These are phyloP conservation scores for Candida pseudofarinosa DNA, from an alignment of 805 yeast species.

Conservation along the genomic window DNA sequence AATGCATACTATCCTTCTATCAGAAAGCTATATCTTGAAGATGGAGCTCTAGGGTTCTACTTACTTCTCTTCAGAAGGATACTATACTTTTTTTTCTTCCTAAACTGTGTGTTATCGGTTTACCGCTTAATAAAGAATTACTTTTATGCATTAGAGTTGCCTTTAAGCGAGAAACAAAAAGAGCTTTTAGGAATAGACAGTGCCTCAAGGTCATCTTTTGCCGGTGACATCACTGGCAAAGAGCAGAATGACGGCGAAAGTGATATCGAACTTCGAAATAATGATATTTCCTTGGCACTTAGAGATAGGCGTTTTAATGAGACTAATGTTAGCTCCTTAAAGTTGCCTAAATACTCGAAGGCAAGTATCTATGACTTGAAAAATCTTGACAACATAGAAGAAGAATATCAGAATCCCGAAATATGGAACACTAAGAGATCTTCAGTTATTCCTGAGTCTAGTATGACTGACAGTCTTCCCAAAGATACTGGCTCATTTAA, in stretches of 20 bases:
- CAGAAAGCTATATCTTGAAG: not conserved
- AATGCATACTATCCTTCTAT: slow-evolving; percentile 5
- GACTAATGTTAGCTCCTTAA: slow-evolving; percentile 7
- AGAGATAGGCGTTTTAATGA: slow-evolving; percentile 20
- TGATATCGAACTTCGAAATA: slow-evolving; percentile 9
- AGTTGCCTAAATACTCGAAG: slow-evolving; percentile 19
- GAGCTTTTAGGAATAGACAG: slow-evolving; percentile 34
- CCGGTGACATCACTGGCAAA: slow-evolving; percentile 15
- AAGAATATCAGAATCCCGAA: not conserved
- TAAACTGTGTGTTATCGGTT: slow-evolving; percentile 24
- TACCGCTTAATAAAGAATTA: slow-evolving; percentile 33
- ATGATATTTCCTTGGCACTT: slow-evolving; percentile 16
- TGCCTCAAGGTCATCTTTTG: not conserved
- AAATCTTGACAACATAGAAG: not conserved
- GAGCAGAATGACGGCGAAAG: not conserved
- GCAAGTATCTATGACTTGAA: not conserved
- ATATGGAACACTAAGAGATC: not conserved
- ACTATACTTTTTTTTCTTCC: slow-evolving; percentile 18
- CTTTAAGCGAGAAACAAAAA: slow-evolving; percentile 44
- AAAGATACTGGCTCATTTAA: not conserved
- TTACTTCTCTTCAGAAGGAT: slow-evolving; percentile 12
- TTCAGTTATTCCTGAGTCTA: not conserved
- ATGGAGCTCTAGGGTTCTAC: slow-evolving; percentile 1
- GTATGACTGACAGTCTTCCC: not conserved
- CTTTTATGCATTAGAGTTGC: slow-evolving; percentile 51